phyloP scores from a whole-genome alignment of 257 asterid species.

The Datura wrightii region DNA sequence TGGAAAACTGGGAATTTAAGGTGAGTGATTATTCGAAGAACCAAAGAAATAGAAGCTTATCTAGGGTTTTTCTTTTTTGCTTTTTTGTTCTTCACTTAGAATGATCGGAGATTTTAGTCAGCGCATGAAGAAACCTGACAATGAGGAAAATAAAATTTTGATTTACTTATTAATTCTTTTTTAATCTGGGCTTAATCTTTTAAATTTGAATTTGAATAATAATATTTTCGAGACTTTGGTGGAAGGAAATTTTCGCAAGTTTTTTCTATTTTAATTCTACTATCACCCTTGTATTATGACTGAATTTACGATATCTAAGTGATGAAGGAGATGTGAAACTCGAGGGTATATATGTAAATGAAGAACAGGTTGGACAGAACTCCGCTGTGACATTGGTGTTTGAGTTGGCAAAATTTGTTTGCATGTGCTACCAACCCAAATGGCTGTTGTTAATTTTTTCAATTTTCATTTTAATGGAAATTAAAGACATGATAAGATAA shows the following conservation, averaged over 20 bases:
- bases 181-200: background rate
- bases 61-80: background rate
- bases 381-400: background rate
- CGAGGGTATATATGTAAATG: background rate
- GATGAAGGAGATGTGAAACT: background rate
- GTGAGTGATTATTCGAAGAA: background rate
- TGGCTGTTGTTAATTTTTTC: background rate
- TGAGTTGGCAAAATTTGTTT: slow-evolving; percentile 26
- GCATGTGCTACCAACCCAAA: slow-evolving; percentile 20
- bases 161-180: background rate
- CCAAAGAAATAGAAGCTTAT: background rate
- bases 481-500: background rate
- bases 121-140: background rate
- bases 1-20: background rate
- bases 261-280: background rate
- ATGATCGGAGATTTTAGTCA: slow-evolving; percentile 28
- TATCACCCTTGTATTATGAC: background rate
- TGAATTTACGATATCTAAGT: background rate
- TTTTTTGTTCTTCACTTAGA: background rate
- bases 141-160: background rate
- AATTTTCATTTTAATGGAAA: background rate
- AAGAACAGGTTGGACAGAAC: background rate
- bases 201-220: slow-evolving; percentile 24
- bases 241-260: background rate
- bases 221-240: slow-evolving; percentile 1